Base-by-base conservation (phyloP, 352 stramenopile species). In the Phytophthora capsici region DNA sequence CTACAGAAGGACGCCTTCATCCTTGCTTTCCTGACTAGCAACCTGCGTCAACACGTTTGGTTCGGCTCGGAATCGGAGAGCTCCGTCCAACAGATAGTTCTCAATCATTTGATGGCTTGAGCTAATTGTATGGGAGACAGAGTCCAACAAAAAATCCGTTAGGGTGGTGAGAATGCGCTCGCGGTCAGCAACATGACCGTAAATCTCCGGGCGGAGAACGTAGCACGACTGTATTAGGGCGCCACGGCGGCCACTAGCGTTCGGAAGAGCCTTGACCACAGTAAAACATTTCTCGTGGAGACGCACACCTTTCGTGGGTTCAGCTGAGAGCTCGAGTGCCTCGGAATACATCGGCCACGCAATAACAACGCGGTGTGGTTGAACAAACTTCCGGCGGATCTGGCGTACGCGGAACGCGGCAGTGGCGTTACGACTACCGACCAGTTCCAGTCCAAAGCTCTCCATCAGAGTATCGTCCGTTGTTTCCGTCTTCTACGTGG, bases 151-250 rank as follows among this genome's bases (percentile, higher is more conserved):
- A 67, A 91, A 91, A 45, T 91, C 78, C 10, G 78, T 88, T 48
- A 91, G 63, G 52, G 80, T 81, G 30, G 69, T 80, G 36, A 86
- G 67, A 67, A 85, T 88, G 36, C 77, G 82, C 63, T 86, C 78
- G 44, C 77, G 73, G 62, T 91, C 78, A n/a, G 64, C 62, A 54
- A 88, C 69, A 44, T 86, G 75, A 58, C 84, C 77, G 71, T 89
- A 81, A 57, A 89, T 77, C 50, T 86, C 78, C 23, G 82, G 82
- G 3, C 76, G 71, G 43, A 87, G 77, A 46, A 89, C 71, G 59
- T 89, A 88, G 73, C 81, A 89, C 68, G 83, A 78, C 70, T 91
- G 83, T 68, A 91, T 80, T 45, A 88, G 83, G 38, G 83, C 74
- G 43, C 79, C 61, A 23, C 66, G 65, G n/a, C 65, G 59, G 40